Conservation (phyloP, 352 stramenopile genomes). For the Blastocystis sp. region DNA sequence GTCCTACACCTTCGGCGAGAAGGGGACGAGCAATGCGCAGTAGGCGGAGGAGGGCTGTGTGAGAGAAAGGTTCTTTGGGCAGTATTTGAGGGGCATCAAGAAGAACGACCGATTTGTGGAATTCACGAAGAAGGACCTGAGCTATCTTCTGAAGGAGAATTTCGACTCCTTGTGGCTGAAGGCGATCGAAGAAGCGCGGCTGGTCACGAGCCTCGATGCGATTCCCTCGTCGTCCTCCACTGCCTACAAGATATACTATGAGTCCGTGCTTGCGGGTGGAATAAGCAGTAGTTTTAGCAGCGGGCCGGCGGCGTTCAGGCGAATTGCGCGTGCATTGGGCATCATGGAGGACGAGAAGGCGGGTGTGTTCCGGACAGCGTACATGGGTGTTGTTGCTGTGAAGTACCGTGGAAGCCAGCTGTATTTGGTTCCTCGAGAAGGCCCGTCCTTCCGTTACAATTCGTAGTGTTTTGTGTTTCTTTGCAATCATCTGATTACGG, state of each 20-base stretch:
- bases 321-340: slow-evolving; percentile 73
- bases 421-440: slow-evolving; percentile 62
- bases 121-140: slow-evolving; percentile 73
- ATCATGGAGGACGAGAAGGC: slow-evolving; percentile 81
- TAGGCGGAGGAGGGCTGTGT: slow-evolving; percentile 26
- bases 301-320: slow-evolving; percentile 71
- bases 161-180: slow-evolving; percentile 72
- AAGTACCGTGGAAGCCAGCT: slow-evolving; percentile 41
- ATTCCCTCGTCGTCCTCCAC: background rate
- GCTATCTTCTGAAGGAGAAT: slow-evolving; percentile 73
- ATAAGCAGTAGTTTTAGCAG: slow-evolving; percentile 73
- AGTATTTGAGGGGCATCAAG: slow-evolving; percentile 74
- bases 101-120: slow-evolving; percentile 74
- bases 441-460: slow-evolving; percentile 61
- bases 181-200: slow-evolving; percentile 12
- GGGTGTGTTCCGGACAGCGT: slow-evolving; percentile 78
- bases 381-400: slow-evolving; percentile 79
- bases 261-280: background rate
- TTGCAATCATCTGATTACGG: background rate
- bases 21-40: slow-evolving; percentile 74
- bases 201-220: background rate
- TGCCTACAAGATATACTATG: background rate
- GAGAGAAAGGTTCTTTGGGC: slow-evolving; percentile 71
- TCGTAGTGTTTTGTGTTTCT: background rate
- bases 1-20: slow-evolving; percentile 79